A percentile compares a stretch with the other conserved stretches of the same genome.
Evolutionary conservation across 164 flowering plant genomes (phyloP).

Genomic region (Chimonanthus praecox): DNA sequence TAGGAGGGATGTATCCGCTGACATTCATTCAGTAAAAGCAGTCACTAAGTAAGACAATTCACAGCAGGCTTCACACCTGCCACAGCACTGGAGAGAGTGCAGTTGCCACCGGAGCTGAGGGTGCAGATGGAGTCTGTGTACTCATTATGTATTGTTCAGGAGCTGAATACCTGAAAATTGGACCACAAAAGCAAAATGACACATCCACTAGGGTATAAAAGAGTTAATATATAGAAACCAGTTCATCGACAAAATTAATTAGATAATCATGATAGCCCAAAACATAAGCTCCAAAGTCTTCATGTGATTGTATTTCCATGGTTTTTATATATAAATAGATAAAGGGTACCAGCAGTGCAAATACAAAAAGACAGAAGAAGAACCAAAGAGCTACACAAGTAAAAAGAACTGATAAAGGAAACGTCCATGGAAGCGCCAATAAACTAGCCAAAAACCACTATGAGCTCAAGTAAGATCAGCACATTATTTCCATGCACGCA

Average conservation of each 20-base stretch:
- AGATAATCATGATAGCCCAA: too few species aligned
- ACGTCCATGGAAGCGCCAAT: too few species aligned
- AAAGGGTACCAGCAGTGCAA: too few species aligned
- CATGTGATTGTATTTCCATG: too few species aligned
- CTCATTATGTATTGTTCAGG: constrained; percentile 99
- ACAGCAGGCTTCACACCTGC: constrained; percentile 50
- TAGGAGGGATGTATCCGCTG: background rate
- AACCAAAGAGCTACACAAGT: too few species aligned
- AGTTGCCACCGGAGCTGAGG: constrained; percentile 93
- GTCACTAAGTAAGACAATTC: background rate
- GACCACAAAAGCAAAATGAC: constrained; percentile 3
- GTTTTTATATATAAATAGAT: too few species aligned
- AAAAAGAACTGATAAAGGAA: too few species aligned
- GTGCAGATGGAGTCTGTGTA: constrained; percentile 98
- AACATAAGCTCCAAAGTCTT: too few species aligned
- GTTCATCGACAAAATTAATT: background rate
- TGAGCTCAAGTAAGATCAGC: too few species aligned
- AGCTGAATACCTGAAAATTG: constrained; percentile 71
- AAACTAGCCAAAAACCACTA: too few species aligned
- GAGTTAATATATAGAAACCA: background rate
- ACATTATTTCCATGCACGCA: too few species aligned
- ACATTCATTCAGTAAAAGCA: background rate
- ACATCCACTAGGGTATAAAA: background rate
- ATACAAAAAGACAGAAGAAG: too few species aligned
- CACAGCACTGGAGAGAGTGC: constrained; percentile 96